Evolutionary conservation across 441 rosid species (phyloP), one percentile per base, ranked within the genome.

Genomic region (Bocquillonia castaneifolia): DNA sequence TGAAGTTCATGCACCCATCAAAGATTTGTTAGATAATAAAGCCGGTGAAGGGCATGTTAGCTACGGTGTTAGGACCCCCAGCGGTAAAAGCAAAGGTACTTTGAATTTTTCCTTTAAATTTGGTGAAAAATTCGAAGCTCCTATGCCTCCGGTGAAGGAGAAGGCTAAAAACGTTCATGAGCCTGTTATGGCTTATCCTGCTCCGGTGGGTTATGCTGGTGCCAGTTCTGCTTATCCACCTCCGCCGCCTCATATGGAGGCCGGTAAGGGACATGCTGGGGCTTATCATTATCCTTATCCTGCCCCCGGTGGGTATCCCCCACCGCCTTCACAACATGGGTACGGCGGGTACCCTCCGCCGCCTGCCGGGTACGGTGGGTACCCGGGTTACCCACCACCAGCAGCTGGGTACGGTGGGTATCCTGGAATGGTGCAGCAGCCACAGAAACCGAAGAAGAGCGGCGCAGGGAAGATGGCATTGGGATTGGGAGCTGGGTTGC

Each of bases 401-500:
- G n/a, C n/a, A n/a, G n/a, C n/a, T 44, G n/a, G n/a, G n/a, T n/a
- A n/a, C n/a, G 70, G 70, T 14, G 87, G 87, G 15, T 83, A 83
- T 67, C 62, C 59, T 0, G 77, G 58, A 10, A 39, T 23, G 66
- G 37, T 54, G 73, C 79, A 76, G 70, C 76, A 73, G 58, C 83
- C 79, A 2, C 85, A 83, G 69, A 79, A 83, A 48, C 81, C 81
- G 9, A 83, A 86, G 84, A 83, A 79, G 69, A 34, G 47, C 8
- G 80, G 84, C 2, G 80, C 67, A 22, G 81, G 80, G 18, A 67
- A 70, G 14, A 56, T 86, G 64, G 88, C 84, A 0, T 36, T 84
- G 59, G 95, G 86, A 52, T 57, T 85, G 65, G 89, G 90, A 57
- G 90, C 86, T 39, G 92, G 91, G 10, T 67, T 89, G 75, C 72